phyloP scores from a whole-genome alignment of 2,329 filamentous ascomycete genomes.

The Penicillium verrucosum region DNA sequence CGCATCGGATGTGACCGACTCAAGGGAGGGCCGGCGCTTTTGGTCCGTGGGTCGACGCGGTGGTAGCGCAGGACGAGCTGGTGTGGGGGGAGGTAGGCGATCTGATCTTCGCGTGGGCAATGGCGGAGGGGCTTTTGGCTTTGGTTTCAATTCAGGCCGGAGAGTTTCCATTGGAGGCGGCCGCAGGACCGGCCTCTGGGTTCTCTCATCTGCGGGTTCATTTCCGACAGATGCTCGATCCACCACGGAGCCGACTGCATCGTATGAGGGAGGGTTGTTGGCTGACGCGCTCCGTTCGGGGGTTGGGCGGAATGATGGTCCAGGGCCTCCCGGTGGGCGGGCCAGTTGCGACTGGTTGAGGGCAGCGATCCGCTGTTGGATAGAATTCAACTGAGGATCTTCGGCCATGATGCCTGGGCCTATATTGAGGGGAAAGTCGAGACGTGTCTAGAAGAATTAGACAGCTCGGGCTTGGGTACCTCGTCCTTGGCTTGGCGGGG shows the following conservation, averaged over 20 bases:
- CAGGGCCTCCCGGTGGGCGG: conserved; percentile 28
- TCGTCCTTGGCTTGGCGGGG: conserved; percentile 18
- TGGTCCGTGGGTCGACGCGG: conserved; percentile 41
- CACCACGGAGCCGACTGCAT: conserved; percentile 30
- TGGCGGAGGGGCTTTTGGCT: conserved; percentile 41
- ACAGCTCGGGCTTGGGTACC: conserved; percentile 19
- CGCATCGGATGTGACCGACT: conserved; percentile 54
- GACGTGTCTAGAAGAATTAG: conserved; percentile 7
- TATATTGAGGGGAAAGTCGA: not conserved
- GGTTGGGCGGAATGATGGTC: conserved; percentile 26
- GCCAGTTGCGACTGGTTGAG: conserved; percentile 45
- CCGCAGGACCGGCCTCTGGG: conserved; percentile 25
- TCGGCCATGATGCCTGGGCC: conserved; percentile 35
- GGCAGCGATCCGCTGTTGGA: conserved; percentile 47
- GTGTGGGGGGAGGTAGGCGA: conserved; percentile 18
- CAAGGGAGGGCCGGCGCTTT: conserved; percentile 43
- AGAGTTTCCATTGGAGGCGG: conserved; percentile 22
- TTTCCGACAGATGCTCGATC: conserved; percentile 28
- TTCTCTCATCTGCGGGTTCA: conserved; percentile 24
- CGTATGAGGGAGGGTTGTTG: conserved; percentile 35
- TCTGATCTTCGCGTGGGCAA: conserved; percentile 43
- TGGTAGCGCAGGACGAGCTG: conserved; percentile 46
- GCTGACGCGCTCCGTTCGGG: conserved; percentile 30
- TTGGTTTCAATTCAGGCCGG: conserved; percentile 27
- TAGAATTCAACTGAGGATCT: conserved; percentile 43